Evolutionary conservation across 2,329 filamentous ascomycete species (phyloP).

Genomic region (Alternaria incomplexa): DNA sequence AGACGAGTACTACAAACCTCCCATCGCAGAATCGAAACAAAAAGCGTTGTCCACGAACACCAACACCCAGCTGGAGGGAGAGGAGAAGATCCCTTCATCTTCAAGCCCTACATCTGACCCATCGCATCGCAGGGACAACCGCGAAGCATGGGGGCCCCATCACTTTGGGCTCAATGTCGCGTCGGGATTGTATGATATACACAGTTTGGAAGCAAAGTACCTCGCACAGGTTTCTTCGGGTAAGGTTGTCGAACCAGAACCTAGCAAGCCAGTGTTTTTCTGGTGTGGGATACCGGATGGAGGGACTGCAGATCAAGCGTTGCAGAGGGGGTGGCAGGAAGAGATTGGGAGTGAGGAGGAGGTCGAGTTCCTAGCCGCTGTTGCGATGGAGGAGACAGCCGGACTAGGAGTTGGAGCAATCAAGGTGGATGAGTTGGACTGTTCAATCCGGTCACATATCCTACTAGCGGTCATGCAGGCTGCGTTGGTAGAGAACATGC

Average conservation of each 20-base stretch:
- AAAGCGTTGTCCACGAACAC: background rate
- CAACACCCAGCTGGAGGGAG: background rate
- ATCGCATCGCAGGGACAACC: background rate
- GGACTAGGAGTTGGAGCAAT: background rate
- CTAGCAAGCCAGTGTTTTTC: background rate
- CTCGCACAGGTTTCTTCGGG: background rate
- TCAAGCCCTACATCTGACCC: background rate
- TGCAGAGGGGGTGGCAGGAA: conserved; percentile 2
- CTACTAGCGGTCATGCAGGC: conserved; percentile 1
- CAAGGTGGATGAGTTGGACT: conserved; percentile 1
- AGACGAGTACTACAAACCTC: background rate
- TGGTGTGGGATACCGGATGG: background rate
- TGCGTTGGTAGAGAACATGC: background rate
- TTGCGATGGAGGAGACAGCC: conserved; percentile 1
- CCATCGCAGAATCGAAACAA: background rate
- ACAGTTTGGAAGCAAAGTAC: conserved; percentile 6
- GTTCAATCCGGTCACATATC: conserved; percentile 3
- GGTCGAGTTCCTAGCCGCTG: conserved; percentile 5
- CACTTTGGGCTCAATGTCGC: conserved; percentile 9
- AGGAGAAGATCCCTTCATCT: background rate
- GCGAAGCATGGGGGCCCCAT: conserved; percentile 7
- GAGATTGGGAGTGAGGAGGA: conserved; percentile 5
- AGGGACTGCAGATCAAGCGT: background rate
- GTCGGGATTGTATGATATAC: conserved; percentile 7
- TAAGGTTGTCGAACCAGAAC: background rate